A percentile compares a stretch with the other conserved stretches of the same genome.
Conservation (phyloP, 495 filamentous ascomycete genomes). For the Penicillium angulare region DNA sequence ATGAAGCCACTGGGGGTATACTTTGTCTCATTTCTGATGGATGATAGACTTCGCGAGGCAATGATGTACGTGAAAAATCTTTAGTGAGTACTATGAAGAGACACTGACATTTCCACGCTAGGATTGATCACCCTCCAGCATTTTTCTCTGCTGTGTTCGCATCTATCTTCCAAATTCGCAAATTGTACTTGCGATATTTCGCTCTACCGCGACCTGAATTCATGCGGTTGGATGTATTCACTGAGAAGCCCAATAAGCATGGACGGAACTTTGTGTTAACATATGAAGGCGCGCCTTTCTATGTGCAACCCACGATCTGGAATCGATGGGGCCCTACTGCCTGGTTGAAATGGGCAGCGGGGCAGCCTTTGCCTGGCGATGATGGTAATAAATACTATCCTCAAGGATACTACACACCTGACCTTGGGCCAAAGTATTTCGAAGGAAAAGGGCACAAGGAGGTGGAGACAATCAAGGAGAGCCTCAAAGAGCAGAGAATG, state of each 20-base stretch:
- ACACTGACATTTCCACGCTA: too few relatives aligned
- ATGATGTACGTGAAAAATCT: conserved; percentile 50
- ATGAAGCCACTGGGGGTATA: conserved; percentile 47
- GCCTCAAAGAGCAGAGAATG: conserved; percentile 27
- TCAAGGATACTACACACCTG: conserved; percentile 54
- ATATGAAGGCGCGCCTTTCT: conserved; percentile 54
- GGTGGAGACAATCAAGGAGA: conserved; percentile 36
- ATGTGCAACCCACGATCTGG: conserved; percentile 56
- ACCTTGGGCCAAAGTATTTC: conserved; percentile 58
- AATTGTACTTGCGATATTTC: conserved; percentile 51
- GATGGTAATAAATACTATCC: conserved; percentile 55
- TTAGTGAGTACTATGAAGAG: too few relatives aligned
- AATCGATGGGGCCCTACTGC: conserved; percentile 56
- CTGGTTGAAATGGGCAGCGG: conserved; percentile 48
- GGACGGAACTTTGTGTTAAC: conserved; percentile 48
- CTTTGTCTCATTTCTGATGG: conserved; percentile 55
- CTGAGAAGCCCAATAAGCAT: conserved; percentile 44
- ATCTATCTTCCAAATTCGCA: conserved; percentile 42
- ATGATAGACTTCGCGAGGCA: conserved; percentile 55
- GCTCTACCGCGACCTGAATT: conserved; percentile 52
- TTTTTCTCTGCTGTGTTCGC: conserved; percentile 37
- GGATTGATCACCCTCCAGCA: conserved; percentile 41
- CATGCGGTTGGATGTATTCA: conserved; percentile 42
- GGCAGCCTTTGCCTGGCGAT: conserved; percentile 58
- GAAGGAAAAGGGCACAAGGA: conserved; percentile 55